Conservation (phyloP, 139 green algal species). For the Pycnococcus provasolii region DNA sequence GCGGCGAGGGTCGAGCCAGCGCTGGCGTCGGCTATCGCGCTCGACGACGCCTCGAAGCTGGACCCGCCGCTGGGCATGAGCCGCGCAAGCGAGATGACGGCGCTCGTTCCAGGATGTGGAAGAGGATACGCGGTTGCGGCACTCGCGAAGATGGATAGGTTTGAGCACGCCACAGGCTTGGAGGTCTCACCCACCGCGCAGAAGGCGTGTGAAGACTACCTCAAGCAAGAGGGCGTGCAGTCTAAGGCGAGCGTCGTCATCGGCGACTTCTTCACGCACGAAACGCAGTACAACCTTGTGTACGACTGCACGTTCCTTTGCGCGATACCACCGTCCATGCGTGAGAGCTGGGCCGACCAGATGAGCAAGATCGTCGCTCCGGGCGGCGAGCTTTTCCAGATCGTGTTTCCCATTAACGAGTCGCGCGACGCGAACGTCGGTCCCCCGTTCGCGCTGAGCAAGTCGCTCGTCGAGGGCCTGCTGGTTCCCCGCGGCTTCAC, state of each 20-base stretch:
- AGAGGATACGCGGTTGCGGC: conserved; percentile 8
- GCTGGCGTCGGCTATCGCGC: neutral
- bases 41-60: neutral
- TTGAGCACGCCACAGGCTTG: neutral
- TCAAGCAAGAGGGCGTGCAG: neutral
- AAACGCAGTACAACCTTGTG: conserved; percentile 5
- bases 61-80: too few species aligned
- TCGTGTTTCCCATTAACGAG: conserved; percentile 19
- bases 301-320: conserved; percentile 30
- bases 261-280: conserved; percentile 19
- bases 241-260: neutral
- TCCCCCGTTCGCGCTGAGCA: conserved; percentile 17
- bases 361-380: neutral
- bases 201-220: neutral
- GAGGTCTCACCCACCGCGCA: neutral
- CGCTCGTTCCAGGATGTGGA: conserved; percentile 9
- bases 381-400: neutral
- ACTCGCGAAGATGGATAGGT: neutral
- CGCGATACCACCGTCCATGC: conserved; percentile 6
- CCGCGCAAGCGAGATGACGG: neutral
- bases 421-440: conserved; percentile 3
- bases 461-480: neutral
- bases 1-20: conserved; percentile 2
- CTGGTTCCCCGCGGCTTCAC: conserved; percentile 3
- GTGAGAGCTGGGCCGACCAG: conserved; percentile 9